Evolutionary conservation across 1,284 basidiomycete genomes (phyloP), one percentile per base, ranked within the genome.

Genomic region (Schizophyllum amplum): DNA sequence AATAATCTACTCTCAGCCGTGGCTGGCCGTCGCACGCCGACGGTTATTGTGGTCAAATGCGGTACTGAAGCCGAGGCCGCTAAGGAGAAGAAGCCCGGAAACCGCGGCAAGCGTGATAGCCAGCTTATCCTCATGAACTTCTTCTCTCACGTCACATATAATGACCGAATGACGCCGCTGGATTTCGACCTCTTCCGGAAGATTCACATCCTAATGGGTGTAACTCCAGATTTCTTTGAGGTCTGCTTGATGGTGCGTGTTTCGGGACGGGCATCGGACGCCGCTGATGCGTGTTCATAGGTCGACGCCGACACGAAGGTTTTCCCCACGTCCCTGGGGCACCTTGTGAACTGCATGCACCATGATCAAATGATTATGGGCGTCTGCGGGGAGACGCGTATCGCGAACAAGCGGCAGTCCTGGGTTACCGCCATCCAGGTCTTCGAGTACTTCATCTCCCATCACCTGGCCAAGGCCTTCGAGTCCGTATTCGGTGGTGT

Each of bases 101-200:
- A 99, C 75, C 83, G 97, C 64, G 97, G 97, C 64, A 99, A 99
- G 73, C 90, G 97, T 55, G 97, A 99, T 75, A 95, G 93, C 71
- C 97, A 99, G 69, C 88, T 99, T 66, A 92, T 99, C 66, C 80
- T 99, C 64, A 99, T 99, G 96, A 98, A 98, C 76, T 99, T 99
- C 72, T 98, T 99, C 77, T 95, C 94, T 55, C 87, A 92, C 52
- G 94, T 98, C 66, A 99, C 97, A 13, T 99, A 98, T 75, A 98
- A 99, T 70, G 97, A 99, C 69, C 90, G 94, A 61, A 99, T 99
- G 95, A 84, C 84, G 17, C 97, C 97, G 9, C 82, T 99, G 66
- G 97, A 99, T 70, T 99, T 94, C 68, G 97, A 99, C 72, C 78
- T 99, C 21, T 99, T 99, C 81, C 85, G 96, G 59, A 99, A 99